Percentiles rank a stretch among this genome's conserved stretches.
Evolutionary conservation across 2,329 filamentous ascomycete genomes (phyloP).

Genomic region (Venturia oleaginea): DNA sequence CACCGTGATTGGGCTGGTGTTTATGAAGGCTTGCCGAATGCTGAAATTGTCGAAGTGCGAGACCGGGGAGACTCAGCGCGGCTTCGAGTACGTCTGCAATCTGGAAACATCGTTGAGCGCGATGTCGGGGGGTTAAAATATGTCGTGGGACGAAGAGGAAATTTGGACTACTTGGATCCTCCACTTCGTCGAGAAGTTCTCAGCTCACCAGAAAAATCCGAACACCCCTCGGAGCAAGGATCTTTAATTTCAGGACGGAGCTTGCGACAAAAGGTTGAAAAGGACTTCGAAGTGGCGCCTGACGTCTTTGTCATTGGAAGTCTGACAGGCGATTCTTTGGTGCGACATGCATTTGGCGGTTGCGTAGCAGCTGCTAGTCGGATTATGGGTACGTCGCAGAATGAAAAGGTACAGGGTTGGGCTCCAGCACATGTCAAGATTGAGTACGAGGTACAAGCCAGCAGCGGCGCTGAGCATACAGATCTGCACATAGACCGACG

Average conservation of each 20-base stretch:
- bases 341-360: slow-evolving; percentile 50
- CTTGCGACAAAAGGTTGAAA: slow-evolving; percentile 42
- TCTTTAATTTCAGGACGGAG: slow-evolving; percentile 43
- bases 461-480: slow-evolving; percentile 12
- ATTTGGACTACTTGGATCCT: slow-evolving; percentile 42
- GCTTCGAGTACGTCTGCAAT: slow-evolving; percentile 35
- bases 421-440: not conserved
- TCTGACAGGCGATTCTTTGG: slow-evolving; percentile 50
- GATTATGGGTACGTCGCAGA: slow-evolving; percentile 28
- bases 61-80: slow-evolving; percentile 22
- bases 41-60: slow-evolving; percentile 35
- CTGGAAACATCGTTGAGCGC: slow-evolving; percentile 36
- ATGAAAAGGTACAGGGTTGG: not conserved
- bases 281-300: slow-evolving; percentile 42
- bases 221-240: not conserved
- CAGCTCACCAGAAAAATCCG: slow-evolving; percentile 14
- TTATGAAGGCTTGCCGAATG: slow-evolving; percentile 49
- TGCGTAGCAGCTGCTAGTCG: slow-evolving; percentile 48
- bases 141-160: slow-evolving; percentile 48
- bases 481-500: slow-evolving; percentile 14
- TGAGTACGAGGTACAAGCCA: not conserved
- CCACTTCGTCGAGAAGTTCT: slow-evolving; percentile 41
- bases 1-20: slow-evolving; percentile 40
- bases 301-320: slow-evolving; percentile 50
- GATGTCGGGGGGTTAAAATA: slow-evolving; percentile 43